A percentile compares a stretch with the other conserved stretches of the same genome.
Conservation (phyloP, 1,284 basidiomycete genomes). For the Coniferiporia sulphurascens region DNA sequence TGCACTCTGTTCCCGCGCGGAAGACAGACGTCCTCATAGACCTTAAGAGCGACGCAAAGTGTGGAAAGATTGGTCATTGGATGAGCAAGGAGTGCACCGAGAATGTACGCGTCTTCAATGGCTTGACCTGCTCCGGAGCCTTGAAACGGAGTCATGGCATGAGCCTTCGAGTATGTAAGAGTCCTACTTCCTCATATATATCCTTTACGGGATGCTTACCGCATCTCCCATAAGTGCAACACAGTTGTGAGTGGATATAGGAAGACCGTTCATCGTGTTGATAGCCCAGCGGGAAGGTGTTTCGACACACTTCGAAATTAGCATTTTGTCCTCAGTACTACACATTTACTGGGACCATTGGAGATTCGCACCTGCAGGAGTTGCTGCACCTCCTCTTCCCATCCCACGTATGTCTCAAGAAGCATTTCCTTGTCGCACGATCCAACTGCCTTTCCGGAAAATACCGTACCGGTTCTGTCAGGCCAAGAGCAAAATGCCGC, state of each 20-base stretch:
- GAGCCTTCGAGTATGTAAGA: conserved; percentile 9
- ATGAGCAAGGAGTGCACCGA: conserved; percentile 32
- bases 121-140: conserved; percentile 20
- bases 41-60: conserved; percentile 26
- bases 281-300: conserved; percentile 20
- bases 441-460: background rate
- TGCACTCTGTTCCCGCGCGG: conserved; percentile 31
- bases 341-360: no score
- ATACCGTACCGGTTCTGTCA: conserved; percentile 9
- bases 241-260: conserved; percentile 10
- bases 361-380: conserved; percentile 11
- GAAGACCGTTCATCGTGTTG: conserved; percentile 7
- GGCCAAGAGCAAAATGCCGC: conserved; percentile 14
- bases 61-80: conserved; percentile 21
- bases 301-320: conserved; percentile 15
- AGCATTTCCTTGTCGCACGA: background rate
- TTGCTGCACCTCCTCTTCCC: conserved; percentile 18
- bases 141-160: conserved; percentile 20
- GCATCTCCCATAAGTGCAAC: conserved; percentile 20
- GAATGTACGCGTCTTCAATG: conserved; percentile 31
- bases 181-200: background rate
- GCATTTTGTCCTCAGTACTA: background rate
- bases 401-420: conserved; percentile 7
- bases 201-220: background rate
- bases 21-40: conserved; percentile 34